These are phyloP conservation scores for Larix sibirica DNA, from an alignment of 83 land plant genomes.

Conservation along the genomic window DNA sequence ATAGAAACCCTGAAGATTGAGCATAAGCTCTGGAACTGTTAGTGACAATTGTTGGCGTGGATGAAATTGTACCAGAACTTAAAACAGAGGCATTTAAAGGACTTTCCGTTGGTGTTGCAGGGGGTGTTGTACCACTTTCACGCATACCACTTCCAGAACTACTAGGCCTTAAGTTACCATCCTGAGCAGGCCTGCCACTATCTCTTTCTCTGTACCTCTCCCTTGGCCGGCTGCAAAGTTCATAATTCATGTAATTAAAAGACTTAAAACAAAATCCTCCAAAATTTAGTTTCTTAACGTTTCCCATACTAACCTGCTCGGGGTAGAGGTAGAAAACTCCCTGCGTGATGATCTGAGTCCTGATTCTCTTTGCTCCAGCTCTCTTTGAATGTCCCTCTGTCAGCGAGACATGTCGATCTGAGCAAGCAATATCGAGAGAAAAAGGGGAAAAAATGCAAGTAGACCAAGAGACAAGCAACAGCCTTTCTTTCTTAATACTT, in stretches of 20 bases:
- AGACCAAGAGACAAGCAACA: background rate
- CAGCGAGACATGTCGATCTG: constrained; percentile 13
- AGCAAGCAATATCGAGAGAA: background rate
- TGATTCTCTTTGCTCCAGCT: constrained; percentile 86
- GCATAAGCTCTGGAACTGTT: constrained; percentile 47
- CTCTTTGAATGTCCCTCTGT: constrained; percentile 91
- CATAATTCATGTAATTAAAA: constrained; percentile 14
- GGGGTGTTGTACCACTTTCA: constrained; percentile 47
- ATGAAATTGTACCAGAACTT: constrained; percentile 18
- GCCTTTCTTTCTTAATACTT: background rate
- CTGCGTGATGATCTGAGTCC: constrained; percentile 78
- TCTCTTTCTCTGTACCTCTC: constrained; percentile 89
- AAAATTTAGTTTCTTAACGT: background rate
- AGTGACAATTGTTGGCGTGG: constrained; percentile 34
- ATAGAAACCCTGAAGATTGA: constrained; percentile 47
- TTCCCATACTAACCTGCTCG: constrained; percentile 54
- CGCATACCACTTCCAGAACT: constrained; percentile 27
- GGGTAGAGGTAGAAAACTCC: constrained; percentile 64
- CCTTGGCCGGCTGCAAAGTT: constrained; percentile 55
- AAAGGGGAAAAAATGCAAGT: background rate
- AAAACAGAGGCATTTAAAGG: background rate
- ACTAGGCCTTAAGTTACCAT: constrained; percentile 47
- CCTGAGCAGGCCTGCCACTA: constrained; percentile 55
- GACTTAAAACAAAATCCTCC: background rate
- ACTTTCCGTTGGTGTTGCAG: constrained; percentile 37